These are phyloP conservation scores for Pythium folliculosum DNA, from an alignment of 352 stramenopile genomes.

Conservation along the genomic window DNA sequence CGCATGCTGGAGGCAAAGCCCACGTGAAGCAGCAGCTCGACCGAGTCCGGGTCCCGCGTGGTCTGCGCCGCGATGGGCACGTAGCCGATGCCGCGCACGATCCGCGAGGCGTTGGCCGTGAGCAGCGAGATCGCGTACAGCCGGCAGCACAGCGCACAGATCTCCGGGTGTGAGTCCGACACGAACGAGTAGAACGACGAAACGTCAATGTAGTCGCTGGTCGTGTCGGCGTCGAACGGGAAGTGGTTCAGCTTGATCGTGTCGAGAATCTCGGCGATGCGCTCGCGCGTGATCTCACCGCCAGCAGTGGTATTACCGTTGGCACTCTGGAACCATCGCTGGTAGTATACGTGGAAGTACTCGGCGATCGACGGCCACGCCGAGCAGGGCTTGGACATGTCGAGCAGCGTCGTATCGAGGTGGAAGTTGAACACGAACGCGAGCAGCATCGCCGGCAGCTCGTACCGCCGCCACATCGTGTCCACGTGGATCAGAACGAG, in stretches of 20 bases:
- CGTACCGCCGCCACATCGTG: constrained; percentile 69
- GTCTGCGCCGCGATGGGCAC: constrained; percentile 57
- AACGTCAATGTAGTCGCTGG: constrained; percentile 74
- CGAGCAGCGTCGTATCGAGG: constrained; percentile 54
- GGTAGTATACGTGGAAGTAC: constrained; percentile 74
- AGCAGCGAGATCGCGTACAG: constrained; percentile 70
- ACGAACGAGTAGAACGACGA: constrained; percentile 88
- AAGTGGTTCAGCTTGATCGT: constrained; percentile 71
- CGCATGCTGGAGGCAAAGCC: constrained; percentile 61
- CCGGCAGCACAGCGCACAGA: constrained; percentile 77
- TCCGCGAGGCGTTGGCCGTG: constrained; percentile 50
- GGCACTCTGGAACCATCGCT: constrained; percentile 51
- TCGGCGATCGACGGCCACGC: constrained; percentile 56
- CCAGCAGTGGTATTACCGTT: not conserved
- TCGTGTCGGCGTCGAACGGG: constrained; percentile 71
- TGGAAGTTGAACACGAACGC: constrained; percentile 84
- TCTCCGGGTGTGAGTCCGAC: constrained; percentile 75
- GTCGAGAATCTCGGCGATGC: constrained; percentile 53
- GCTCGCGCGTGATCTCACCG: constrained; percentile 33
- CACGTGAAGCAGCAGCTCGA: constrained; percentile 68
- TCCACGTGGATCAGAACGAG: constrained; percentile 55
- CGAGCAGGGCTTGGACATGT: constrained; percentile 49
- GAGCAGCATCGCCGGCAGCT: constrained; percentile 71
- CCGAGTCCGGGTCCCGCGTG: constrained; percentile 40
- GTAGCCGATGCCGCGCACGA: constrained; percentile 67